Base-by-base conservation (phyloP, 1,284 basidiomycete genomes). In the Pisolithus thermaeus region DNA sequence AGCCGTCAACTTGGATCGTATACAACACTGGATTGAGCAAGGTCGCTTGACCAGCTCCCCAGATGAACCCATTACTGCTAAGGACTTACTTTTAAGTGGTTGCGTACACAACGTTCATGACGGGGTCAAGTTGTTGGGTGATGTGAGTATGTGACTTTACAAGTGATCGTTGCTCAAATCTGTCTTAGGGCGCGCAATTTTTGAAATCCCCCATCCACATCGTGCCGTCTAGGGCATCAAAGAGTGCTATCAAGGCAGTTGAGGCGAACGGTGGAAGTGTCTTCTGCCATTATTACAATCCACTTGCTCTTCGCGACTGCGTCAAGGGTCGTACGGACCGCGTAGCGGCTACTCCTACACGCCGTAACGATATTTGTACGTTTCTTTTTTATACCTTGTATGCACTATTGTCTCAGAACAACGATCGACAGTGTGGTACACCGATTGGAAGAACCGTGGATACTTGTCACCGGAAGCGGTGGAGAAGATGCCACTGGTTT, bases 261-360 rank as follows among this genome's bases (percentile, higher is more conserved):
- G 90, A 98, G 64, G 73, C 73, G 9, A 78, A 77, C 4, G 92
- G 94, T 16, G 97, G 96, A 18, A 81, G 81, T 45, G 83, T 98
- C 22, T 83, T 89, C 47, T 95, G 93, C 72, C 87, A 92, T 61
- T 97, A 93, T 69, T 96, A 97, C 74, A 99, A 97, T 67, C 72
- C 79, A 9, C 77, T 96, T 46, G 85, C 90, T 1, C 75, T 99
- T 46, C 79, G 84, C 38, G 90, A 94, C 61, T 87, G 88, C 57
- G 70, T 94, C 49, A 85, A 88, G 56, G 87, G 83, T 4, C 74
- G 80, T 47, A 81, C 78, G 23, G 84, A 89, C 60, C 77, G 85
- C 53, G 71, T 78, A 54, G 74, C 80, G 54, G 92, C 92, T 20
- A 81, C 84, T 20, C 92, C 92, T 1, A 90, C 87, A n/a, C 81